Evolutionary conservation across 345 rosid genomes (phyloP), one percentile per base, ranked within the genome.

Genomic region (Boechera stricta): DNA sequence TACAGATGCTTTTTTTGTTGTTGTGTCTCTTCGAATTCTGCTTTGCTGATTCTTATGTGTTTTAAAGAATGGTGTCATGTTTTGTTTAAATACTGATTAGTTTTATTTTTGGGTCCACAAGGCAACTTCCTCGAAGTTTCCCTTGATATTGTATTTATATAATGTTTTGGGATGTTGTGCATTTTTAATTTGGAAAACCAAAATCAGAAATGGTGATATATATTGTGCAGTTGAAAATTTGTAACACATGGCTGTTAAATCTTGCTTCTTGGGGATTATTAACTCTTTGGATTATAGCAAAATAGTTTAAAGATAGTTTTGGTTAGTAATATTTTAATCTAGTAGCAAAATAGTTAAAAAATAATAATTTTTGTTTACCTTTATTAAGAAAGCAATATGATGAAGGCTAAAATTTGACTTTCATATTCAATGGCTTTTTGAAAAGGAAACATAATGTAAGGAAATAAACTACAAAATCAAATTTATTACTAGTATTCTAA

Each of bases 41-140:
- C 49, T 8, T 39, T 39, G 47, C 18, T 61, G 48, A 67, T 51
- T 44, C 49, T 44, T 47, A 45, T 35, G 31, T 52, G 51, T 12
- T 0, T 45, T 11, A 24, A 59, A 18, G 31, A 45, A 10, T 26
- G 52, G 48, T 15, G 62, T 51, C 26, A 31, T 38, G 21, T 68
- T 0, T 0, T 31, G 24, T 39, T 41, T 76, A 61, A 8, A 68
- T 16, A n/a, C 47, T 68, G 49, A 42, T 4, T 16, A 31, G 55
- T 60, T 68, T 67, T 51, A 10, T 21, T 11, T 29, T 21, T 48
- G 48, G 80, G 70, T 45, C 70, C 57, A 33, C 21, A 41, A 52
- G 52, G 80, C 76, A 77, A 0, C 53, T 77, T 77, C 80, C 60
- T 8, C 53, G 80, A 77, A 77, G 48, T 77, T 77, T 77, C 80